phyloP scores from a whole-genome alignment of 2,329 filamentous ascomycete species.

The Basipetospora chlamydospora region DNA sequence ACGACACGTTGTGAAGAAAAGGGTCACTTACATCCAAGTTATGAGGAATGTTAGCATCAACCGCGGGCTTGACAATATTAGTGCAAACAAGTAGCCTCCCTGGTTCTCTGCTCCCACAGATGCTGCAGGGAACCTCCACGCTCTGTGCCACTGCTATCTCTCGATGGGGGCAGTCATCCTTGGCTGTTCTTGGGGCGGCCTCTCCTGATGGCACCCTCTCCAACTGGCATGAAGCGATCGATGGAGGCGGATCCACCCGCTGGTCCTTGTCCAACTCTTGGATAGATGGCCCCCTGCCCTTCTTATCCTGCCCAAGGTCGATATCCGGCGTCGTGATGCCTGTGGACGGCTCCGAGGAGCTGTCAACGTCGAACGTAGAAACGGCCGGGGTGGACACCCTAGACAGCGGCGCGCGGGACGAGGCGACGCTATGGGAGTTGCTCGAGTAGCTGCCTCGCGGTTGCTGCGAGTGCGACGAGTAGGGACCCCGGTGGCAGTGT shows the following conservation, averaged over 20 bases:
- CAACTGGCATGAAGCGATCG: background rate
- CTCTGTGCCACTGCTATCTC: background rate
- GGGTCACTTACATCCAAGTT: no score
- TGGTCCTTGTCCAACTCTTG: no score
- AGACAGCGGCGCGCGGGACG: background rate
- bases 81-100: background rate
- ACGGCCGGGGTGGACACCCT: background rate
- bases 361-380: background rate
- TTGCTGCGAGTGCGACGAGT: background rate
- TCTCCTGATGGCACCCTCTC: no score
- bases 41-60: background rate
- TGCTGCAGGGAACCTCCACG: background rate
- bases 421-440: no score
- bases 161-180: background rate
- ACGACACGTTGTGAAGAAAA: no score
- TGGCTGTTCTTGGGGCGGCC: background rate
- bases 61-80: background rate
- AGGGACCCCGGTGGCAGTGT: no score
- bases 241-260: background rate
- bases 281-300: no score
- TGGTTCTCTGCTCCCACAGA: background rate
- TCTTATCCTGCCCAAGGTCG: no score
- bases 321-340: conserved; percentile 3
- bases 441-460: background rate
- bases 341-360: conserved; percentile 1